Base-by-base conservation (phyloP, 148 eudicot genomes). In the Spergularia bocconei region DNA sequence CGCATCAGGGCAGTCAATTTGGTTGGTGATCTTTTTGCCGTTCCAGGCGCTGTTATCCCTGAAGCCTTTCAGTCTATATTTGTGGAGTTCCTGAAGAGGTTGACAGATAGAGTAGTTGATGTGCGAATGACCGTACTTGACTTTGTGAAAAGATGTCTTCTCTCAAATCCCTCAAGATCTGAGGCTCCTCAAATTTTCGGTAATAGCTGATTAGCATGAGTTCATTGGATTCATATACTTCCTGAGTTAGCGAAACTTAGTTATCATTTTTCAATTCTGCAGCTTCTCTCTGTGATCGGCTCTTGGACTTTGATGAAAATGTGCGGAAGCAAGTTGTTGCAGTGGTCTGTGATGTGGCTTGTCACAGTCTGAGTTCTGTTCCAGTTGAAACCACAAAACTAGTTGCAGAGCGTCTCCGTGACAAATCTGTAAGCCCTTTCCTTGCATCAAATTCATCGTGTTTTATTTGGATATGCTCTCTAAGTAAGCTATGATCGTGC, bases 301-400 rank as follows among this genome's bases (percentile, higher is more conserved):
- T 95, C 80, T 79, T 95, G 90, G 99, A 95, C 83, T 88, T 91
- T 75, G 99, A 95, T 80, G 98, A 95, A 82, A 92, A 83, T 85
- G 89, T 92, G 62, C 94, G 98, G 57, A 93, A 88, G 82, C 92
- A 88, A 92, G 99, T 91, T 80, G 98, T 95, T 75, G 86, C 86
- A 70, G 98, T 91, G 16, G 86, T 91, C 41, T 90, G 92, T 80
- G 99, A 95, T 78, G 94, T 89, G 63, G 98, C 92, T 61, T 89
- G 91, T 67, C 78, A 79, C 82, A 83, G 86, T 69, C 86, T 85
- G 29, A 66, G 87, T 79, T 95, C 93, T 55, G 74, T 95, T 79
- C 89, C 92, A 6, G 87, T 85, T 81, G 91, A 91, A 76, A 87
- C 88, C 51, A 79, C 87, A 54, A 91, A 91, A 84, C 93, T 88